Evolutionary conservation across 805 yeast species (phyloP).

Genomic region (Yamadazyma insecticola): DNA sequence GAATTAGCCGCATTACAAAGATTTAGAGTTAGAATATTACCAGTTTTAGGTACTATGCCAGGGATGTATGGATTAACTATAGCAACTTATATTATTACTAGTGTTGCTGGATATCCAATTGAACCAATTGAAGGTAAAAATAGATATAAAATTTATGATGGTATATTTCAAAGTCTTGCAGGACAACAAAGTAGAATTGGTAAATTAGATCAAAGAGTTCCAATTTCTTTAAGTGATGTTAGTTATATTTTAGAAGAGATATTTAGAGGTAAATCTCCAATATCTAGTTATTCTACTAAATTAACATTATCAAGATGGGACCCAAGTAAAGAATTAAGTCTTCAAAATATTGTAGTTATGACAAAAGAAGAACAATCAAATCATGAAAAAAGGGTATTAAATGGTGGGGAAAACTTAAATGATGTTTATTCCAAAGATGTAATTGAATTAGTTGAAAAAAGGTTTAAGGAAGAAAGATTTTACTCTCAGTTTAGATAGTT

Average conservation of each 20-base stretch:
- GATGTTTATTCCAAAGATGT: slow-evolving; percentile 64
- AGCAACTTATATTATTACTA: slow-evolving; percentile 77
- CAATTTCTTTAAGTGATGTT: slow-evolving; percentile 66
- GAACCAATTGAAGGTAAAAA: slow-evolving; percentile 91
- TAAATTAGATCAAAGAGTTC: slow-evolving; percentile 67
- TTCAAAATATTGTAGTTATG: slow-evolving; percentile 81
- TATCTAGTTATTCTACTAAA: slow-evolving; percentile 77
- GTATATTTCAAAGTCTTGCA: slow-evolving; percentile 74
- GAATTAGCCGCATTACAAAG: slow-evolving; percentile 83
- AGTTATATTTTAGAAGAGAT: slow-evolving; percentile 87
- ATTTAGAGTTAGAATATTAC: slow-evolving; percentile 90
- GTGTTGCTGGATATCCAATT: slow-evolving; percentile 81
- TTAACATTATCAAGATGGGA: slow-evolving; percentile 85
- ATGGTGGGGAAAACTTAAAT: slow-evolving; percentile 57
- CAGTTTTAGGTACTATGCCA: slow-evolving; percentile 96
- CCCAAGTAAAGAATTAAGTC: slow-evolving; percentile 54
- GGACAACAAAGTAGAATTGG: slow-evolving; percentile 85
- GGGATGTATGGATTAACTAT: slow-evolving; percentile 91
- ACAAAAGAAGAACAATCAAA: slow-evolving; percentile 79
- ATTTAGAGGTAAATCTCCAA: slow-evolving; percentile 86
- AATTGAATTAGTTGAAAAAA: slow-evolving; percentile 48
- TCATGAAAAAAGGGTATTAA: slow-evolving; percentile 75
- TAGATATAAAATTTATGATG: slow-evolving; percentile 80
- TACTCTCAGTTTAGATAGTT: slow-evolving; percentile 49
- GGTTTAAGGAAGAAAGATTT: slow-evolving; percentile 73